Base-by-base conservation (phyloP, 208 protist genomes). In the Acanthamoeba divionensis region DNA sequence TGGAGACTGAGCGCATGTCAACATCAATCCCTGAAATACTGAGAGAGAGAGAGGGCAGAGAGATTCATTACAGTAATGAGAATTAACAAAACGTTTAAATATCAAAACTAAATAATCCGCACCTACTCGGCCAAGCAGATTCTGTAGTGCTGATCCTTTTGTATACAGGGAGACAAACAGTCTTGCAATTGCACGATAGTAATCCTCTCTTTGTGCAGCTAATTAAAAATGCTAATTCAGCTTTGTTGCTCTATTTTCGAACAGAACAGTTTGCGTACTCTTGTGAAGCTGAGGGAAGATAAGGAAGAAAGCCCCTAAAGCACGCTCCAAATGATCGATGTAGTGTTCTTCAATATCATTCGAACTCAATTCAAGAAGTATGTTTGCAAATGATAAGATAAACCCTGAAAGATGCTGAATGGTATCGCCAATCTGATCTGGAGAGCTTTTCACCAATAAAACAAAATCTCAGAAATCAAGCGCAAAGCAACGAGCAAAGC, bases 371-470 rank as follows among this genome's bases (percentile, higher is more conserved):
- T 88, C 80, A 0, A 88, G 29, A 24, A 88, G 44, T 8, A 88
- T 88, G 57, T 88, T 88, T 54, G 80, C 80, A 36, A 88, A 88
- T 24, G 80, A 88, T 13, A 88, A 38, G 41, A 88, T 88, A 44
- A 88, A 88, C 15, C 80, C 80, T 10, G 80, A 88, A n/a, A 88
- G 80, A 33, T 88, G 80, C n/a, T 88, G 80, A 45, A 88, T 88
- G 15, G 80, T 88, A 31, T 88, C 80, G 26, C 60, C 80, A 18
- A 88, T 69, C 10, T 88, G 80, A 31, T 88, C 80, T 15, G 80
- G 57, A 18, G 80, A 88, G 18, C 80, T 88, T 38, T 57, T 5
- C 18, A n/a, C n/a, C n/a, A n/a, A n/a, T n/a, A n/a, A n/a, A n/a
- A n/a, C n/a, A n/a, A n/a, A n/a, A n/a, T n/a, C n/a, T n/a, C 24